Conservation (phyloP, 2,329 filamentous ascomycete species). For the Hysterium pulicare region DNA sequence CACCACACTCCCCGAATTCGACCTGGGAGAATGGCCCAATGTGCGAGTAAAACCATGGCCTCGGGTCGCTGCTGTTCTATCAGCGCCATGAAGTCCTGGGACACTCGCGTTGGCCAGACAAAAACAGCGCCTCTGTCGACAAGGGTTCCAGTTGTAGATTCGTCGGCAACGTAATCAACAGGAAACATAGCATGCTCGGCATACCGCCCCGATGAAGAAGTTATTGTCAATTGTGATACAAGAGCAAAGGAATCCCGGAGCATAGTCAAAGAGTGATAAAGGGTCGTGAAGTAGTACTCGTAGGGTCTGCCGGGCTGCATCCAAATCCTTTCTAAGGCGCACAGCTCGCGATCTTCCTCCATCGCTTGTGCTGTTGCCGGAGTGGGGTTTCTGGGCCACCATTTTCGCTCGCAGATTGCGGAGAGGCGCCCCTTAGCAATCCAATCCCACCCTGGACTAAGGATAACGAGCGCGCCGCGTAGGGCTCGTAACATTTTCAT, state of each 20-base stretch:
- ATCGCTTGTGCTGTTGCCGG: constrained; percentile 23
- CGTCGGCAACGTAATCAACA: not conserved
- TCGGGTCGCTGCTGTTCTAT: constrained; percentile 20
- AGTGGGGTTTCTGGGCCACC: constrained; percentile 27
- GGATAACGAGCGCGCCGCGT: constrained; percentile 27
- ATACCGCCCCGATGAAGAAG: not conserved
- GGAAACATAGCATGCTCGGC: too few relatives aligned
- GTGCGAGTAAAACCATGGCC: constrained; percentile 27
- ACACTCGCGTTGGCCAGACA: constrained; percentile 14
- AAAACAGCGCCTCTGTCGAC: constrained; percentile 22
- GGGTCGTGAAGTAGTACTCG: constrained; percentile 18
- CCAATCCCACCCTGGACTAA: constrained; percentile 30
- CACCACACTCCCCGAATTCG: constrained; percentile 17
- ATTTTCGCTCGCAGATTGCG: constrained; percentile 24
- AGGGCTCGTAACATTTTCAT: constrained; percentile 27
- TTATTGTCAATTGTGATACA: constrained; percentile 25
- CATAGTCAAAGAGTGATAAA: constrained; percentile 21
- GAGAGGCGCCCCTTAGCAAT: constrained; percentile 26
- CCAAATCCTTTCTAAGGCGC: constrained; percentile 25
- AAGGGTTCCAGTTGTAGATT: not conserved
- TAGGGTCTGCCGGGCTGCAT: constrained; percentile 11
- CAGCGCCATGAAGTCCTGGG: constrained; percentile 15
- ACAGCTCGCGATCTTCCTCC: constrained; percentile 25
- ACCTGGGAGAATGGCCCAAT: constrained; percentile 21
- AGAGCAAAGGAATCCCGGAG: constrained; percentile 30